Evolutionary conservation across 2,329 filamentous ascomycete genomes (phyloP), one percentile per base, ranked within the genome.

Genomic region (Leptographium flavum): DNA sequence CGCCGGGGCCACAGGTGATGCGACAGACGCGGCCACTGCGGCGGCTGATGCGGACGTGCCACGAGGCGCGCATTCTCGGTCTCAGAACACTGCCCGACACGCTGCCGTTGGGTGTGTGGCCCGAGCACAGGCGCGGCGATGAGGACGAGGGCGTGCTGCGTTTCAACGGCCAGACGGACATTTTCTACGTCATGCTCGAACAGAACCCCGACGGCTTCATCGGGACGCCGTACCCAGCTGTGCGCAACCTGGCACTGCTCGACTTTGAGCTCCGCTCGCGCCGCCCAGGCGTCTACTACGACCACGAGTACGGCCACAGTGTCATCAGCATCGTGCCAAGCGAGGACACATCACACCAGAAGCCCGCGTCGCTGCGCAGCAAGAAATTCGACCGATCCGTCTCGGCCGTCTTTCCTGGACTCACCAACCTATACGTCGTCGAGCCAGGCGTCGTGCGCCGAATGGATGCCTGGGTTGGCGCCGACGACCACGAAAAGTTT

Each of bases 31-130:
- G 39, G 19, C 17, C 21, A 19, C 32, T 41, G 23, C 45, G 43
- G 13, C 23, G 33, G 14, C 39, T 54, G 11, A 49, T 52, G 45
- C 15, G 43, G 19, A 45, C 51, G 11, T 45, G 25, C 10, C 47
- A 17, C 13, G 51, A 54, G 40, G 51, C 49, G 15, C 49, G 53
- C 5, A 47, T 23, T 1, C 28, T 47, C 21, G 53, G 41, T 14
- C 30, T 48, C 15, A 37, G 28, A 39, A 21, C 17, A 6, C 19
- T 53, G 22, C 53, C 53, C 1, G 51, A 54, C 42, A 28, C 39
- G 39, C 44, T 54, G n/a, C 11, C 35, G 5, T 27, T 51, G 4
- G 43, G 40, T 5, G 7, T 10, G 14, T 9, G 27, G 13, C 13
- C 27, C 8, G 13, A 8, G 2, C 8, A 3, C 3, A 11, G 13